Base-by-base conservation (phyloP, 2,329 filamentous ascomycete species). In the Rhinocladiella mackenziei region DNA sequence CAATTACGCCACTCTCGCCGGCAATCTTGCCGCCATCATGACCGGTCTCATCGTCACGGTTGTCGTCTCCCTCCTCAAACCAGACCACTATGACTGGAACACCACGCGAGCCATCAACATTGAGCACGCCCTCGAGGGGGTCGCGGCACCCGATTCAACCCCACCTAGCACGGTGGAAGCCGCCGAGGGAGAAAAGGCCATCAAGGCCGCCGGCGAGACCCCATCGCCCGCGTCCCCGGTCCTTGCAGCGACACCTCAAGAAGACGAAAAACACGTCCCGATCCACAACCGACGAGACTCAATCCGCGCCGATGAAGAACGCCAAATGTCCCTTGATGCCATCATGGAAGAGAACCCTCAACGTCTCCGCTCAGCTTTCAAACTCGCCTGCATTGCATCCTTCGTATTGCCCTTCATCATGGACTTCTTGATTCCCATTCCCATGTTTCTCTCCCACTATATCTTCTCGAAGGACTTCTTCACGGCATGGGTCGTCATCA, bases 381-480 rank as follows among this genome's bases (percentile, higher is more conserved):
- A 63, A 33, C 50, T 78, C 56, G 76, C 78, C 1, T 71, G 75
- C 43, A 68, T 66, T 25, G 62, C 79, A 46, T 85, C 81, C 0
- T 68, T 81, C 11, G 62, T 75, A 51, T 69, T 87, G 67, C 84
- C 86, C 0, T 50, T 94, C 0, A 74, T 79, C 0, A 72, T 94
- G 47, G 70, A 94, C 1, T 73, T 95, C 64, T 75, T 95, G 13
- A 94, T 88, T 86, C 89, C 89, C 0, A 89, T 94, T 75, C 89
- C 89, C 1, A 82, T 95, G 80, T 95, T 91, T 60, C 88, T 86
- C 8, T 75, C 75, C 0, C 77, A 77, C 1, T 95, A 94, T 61
- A 76, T 94, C 41, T 92, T 92, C 67, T 80, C 75, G 62, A 84
- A 85, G 69, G 72, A 73, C 13, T 92, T 92, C 71, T 92, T 91